A percentile compares a stretch with the other conserved stretches of the same genome.
These are phyloP conservation scores for Talaromyces nanjingensis DNA, from an alignment of 495 filamentous ascomycete genomes.

Conservation along the genomic window DNA sequence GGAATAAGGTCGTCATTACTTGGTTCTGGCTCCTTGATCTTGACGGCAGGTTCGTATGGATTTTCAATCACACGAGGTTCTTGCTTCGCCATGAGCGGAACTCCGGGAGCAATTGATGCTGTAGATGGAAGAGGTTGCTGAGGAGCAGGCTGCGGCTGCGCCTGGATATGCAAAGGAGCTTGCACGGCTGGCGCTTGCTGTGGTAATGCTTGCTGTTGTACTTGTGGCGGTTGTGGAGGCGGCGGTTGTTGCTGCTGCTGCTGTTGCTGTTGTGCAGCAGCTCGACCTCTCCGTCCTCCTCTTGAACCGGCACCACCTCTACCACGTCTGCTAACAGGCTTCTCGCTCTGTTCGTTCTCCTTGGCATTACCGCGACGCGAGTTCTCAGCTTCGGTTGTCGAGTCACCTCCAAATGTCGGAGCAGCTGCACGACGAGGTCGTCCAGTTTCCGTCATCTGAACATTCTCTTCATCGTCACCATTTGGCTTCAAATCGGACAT, in stretches of 20 bases:
- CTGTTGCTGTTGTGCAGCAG: constrained; percentile 19
- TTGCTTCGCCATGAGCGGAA: constrained; percentile 20
- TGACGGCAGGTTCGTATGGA: constrained; percentile 15
- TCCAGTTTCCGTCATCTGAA: constrained; percentile 59
- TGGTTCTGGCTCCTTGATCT: constrained; percentile 20
- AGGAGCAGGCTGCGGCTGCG: constrained; percentile 17
- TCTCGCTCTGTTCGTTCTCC: constrained; percentile 51
- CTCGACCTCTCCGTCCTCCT: constrained; percentile 30
- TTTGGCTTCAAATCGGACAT: constrained; percentile 62
- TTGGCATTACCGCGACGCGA: constrained; percentile 42
- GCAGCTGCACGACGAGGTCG: constrained; percentile 64
- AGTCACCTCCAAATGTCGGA: constrained; percentile 59
- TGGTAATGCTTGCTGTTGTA: constrained; percentile 10
- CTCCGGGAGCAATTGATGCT: constrained; percentile 4
- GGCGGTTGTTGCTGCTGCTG: constrained; percentile 12
- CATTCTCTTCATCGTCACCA: constrained; percentile 46
- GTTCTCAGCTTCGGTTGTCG: constrained; percentile 46
- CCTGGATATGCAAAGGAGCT: background rate
- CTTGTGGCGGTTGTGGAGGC: constrained; percentile 10
- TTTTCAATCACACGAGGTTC: constrained; percentile 28
- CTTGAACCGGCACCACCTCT: constrained; percentile 30
- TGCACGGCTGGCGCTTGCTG: constrained; percentile 3
- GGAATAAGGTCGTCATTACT: constrained; percentile 17
- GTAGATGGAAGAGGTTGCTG: constrained; percentile 14
- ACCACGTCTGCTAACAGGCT: constrained; percentile 42